Evolutionary conservation across 1,284 basidiomycete species (phyloP), one percentile per base, ranked within the genome.

Genomic region (Fomitopsis palustris): DNA sequence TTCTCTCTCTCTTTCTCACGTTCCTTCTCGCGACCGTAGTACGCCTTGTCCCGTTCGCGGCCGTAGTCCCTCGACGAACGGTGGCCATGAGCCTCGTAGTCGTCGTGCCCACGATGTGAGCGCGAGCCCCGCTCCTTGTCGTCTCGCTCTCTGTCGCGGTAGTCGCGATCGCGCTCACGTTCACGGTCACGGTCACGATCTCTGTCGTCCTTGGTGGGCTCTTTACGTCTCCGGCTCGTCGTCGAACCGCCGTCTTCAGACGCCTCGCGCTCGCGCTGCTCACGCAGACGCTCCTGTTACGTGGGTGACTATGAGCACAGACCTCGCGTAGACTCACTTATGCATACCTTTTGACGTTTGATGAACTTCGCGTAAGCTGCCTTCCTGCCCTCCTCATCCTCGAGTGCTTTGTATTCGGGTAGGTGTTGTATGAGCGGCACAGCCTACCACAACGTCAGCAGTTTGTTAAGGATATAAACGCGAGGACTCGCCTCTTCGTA

Each of bases 321-420:
- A 52, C 35, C n/a, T 17, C 12, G 12, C 16, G n/a, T 10, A 21
- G n/a, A 23, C 14, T 23, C 39, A 62, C 53, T 57, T 47, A 61
- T 56, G 65, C 65, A 58, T 60, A 81, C 92, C 81, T 93, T 95
- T 71, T 95, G 92, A 58, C 95, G 79, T 71, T 90, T 91, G 56
- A 94, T 81, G 70, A 87, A 95, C 74, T 95, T 96, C 16, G 83
- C 76, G 72, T 93, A 97, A 0, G 95, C 93, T 3, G 82, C 79
- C 41, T 85, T 85, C 52, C 92, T 78, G 49, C 87, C 85, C 61
- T 93, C 91, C 41, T 95, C 93, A 55, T 91, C 90, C 54, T 92
- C 87, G 7, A 96, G 74, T 9, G 88, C 91, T 67, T 87, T 88
- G 74, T 84, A 98, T 71, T 97, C 94, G 1, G 87, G 81, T 38